A percentile compares a stretch with the other conserved stretches of the same genome.
These are phyloP conservation scores for Lagenidium giganteum DNA, from an alignment of 352 stramenopile genomes.

Conservation along the genomic window DNA sequence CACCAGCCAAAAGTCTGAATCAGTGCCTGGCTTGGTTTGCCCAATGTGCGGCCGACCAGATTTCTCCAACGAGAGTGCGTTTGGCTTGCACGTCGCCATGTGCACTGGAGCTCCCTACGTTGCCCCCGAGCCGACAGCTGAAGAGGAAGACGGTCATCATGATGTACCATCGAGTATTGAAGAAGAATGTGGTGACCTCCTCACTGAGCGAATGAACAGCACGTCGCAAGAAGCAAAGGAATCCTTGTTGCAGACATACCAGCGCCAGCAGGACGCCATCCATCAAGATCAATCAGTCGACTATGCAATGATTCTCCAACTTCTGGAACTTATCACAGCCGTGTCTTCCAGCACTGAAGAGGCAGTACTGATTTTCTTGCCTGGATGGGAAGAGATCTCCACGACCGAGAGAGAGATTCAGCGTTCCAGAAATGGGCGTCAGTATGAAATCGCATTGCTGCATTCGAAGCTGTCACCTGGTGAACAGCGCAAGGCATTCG, in stretches of 20 bases:
- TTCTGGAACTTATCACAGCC: conserved; percentile 56
- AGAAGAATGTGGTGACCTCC: conserved; percentile 21
- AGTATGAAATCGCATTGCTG: conserved; percentile 67
- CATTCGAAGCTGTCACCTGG: conserved; percentile 67
- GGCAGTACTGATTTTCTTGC: conserved; percentile 80
- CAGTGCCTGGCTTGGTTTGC: conserved; percentile 45
- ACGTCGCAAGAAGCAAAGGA: conserved; percentile 31
- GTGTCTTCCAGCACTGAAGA: conserved; percentile 38
- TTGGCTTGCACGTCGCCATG: conserved; percentile 82
- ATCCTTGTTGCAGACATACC: conserved; percentile 41
- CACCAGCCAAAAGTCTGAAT: background rate
- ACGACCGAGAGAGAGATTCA: conserved; percentile 63
- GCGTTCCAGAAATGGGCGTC: conserved; percentile 38
- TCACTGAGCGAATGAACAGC: conserved; percentile 26
- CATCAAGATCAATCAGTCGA: conserved; percentile 63
- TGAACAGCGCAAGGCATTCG: conserved; percentile 68
- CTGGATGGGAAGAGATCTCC: conserved; percentile 81
- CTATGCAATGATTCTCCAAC: conserved; percentile 57
- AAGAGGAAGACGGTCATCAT: conserved; percentile 24
- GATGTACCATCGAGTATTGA: background rate
- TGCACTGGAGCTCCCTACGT: conserved; percentile 57
- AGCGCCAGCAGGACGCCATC: conserved; percentile 54
- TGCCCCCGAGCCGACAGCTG: conserved; percentile 5
- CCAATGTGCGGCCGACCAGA: conserved; percentile 71
- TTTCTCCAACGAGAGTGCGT: conserved; percentile 78